Percentiles rank a stretch among this genome's conserved stretches.
phyloP scores from a whole-genome alignment of 306 rosid genomes.

The Lotus japonicus region DNA sequence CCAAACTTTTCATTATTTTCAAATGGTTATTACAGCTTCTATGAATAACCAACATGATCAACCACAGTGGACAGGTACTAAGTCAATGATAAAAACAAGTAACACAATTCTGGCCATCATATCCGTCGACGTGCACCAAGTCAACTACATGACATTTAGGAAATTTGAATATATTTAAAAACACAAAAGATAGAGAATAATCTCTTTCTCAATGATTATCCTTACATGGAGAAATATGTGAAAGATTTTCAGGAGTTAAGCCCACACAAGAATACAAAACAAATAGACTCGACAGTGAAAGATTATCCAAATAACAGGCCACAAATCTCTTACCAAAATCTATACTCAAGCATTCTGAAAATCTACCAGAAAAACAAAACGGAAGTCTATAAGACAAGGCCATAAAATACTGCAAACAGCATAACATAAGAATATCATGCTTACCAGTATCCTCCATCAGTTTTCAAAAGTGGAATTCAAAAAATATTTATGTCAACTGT shows the following conservation, averaged over 20 bases:
- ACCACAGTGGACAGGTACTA: neutral
- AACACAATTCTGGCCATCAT: neutral
- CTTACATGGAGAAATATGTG: neutral
- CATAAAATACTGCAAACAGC: constrained; percentile 13
- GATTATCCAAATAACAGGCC: constrained; percentile 1
- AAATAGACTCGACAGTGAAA: neutral
- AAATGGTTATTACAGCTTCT: neutral
- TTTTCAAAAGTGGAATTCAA: neutral
- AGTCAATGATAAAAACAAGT: neutral
- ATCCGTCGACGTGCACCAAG: neutral
- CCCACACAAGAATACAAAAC: neutral
- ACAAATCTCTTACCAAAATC: neutral
- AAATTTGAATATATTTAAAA: neutral
- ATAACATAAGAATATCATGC: constrained; percentile 6
- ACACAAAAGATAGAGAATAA: neutral
- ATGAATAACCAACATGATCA: neutral
- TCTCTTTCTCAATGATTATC: neutral
- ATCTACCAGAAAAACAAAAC: neutral
- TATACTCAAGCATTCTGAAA: neutral
- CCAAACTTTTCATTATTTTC: neutral
- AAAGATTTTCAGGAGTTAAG: neutral
- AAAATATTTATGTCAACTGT: neutral
- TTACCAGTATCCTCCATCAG: constrained; percentile 4
- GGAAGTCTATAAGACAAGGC: neutral
- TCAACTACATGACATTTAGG: neutral